Evolutionary conservation across 129 eudicot species (phyloP), one percentile per base, ranked within the genome.

Genomic region (Pulicaria dysenterica): DNA sequence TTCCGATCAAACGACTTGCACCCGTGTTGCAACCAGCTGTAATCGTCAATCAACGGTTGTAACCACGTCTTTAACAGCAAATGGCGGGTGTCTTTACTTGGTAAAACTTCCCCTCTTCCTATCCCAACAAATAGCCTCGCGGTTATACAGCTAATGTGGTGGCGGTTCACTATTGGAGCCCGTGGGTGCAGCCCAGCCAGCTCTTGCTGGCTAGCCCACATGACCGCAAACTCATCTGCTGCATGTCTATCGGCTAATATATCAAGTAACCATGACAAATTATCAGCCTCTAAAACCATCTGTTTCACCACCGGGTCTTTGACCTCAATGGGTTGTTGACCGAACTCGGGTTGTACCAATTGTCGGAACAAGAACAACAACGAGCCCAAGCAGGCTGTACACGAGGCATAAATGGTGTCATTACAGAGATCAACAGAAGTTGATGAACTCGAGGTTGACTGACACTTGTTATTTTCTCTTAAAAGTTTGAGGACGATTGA

Each of bases 11-110:
- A 94, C 8, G 97, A 88, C 66, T 96, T 81, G 72, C 97, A 85
- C 65, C 96, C 99, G 14, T 90, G 95, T 77, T 84, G 92, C 8
- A 94, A 72, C 99, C 99, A 94, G 58, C 86, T 80, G 47, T 90
- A 94, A 72, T 94, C 99, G 8, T 84, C 84, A n/a, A 88, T 90
- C 87, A 94, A 79, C 12, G 99, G 97, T 76, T 90, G 83, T 40
- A 94, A 77, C 99, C 99, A 94, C 0, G 95, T 90, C 69, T 84
- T 76, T 38, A 94, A 69, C 72, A 94, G 48, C 66, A 83, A 73
- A 57, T 77, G 93, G 2, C 97, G 92, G 0, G 86, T 86, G 58
- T 94, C 97, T 80, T 88, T 94, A 12, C 77, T 76, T 0, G 97
- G 95, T 40, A 94, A 83, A 45, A 94, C 17, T 76, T 94, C 99